phyloP scores from a whole-genome alignment of 495 filamentous ascomycete species.

The Amorphotheca resinae region DNA sequence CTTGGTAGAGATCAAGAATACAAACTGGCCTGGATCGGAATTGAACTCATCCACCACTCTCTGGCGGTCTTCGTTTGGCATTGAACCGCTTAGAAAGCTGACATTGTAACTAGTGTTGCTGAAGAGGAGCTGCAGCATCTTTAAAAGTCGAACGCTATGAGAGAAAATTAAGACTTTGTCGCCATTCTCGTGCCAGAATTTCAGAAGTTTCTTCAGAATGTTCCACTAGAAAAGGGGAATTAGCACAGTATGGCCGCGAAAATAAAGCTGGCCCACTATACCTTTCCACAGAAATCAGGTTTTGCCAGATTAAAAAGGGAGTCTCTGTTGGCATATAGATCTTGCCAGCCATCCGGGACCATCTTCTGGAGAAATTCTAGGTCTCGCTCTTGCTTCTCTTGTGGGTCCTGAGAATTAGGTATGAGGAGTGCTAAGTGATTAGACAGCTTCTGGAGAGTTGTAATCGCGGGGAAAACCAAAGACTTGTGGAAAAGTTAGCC shows the following conservation, averaged over 20 bases:
- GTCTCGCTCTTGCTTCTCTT: conserved; percentile 73
- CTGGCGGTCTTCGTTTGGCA: conserved; percentile 78
- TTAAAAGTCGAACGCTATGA: conserved; percentile 73
- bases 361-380: conserved; percentile 64
- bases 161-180: conserved; percentile 94
- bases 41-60: conserved; percentile 85
- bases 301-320: conserved; percentile 74
- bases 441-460: conserved; percentile 69
- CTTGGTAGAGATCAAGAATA: conserved; percentile 90
- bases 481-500: conserved; percentile 17
- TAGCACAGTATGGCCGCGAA: background rate
- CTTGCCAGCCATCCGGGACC: conserved; percentile 63
- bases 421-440: conserved; percentile 90
- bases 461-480: conserved; percentile 77
- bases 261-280: background rate
- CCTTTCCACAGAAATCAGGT: conserved; percentile 85
- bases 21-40: conserved; percentile 74
- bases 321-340: conserved; percentile 63
- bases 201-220: conserved; percentile 72
- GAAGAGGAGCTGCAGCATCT: conserved; percentile 80
- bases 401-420: conserved; percentile 50
- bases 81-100: conserved; percentile 78
- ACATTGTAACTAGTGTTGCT: conserved; percentile 83
- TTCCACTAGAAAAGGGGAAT: conserved; percentile 46
- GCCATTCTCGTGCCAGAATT: conserved; percentile 77